Evolutionary conservation across 495 filamentous ascomycete species (phyloP), one percentile per base, ranked within the genome.

Genomic region (Sporormia fimetaria): DNA sequence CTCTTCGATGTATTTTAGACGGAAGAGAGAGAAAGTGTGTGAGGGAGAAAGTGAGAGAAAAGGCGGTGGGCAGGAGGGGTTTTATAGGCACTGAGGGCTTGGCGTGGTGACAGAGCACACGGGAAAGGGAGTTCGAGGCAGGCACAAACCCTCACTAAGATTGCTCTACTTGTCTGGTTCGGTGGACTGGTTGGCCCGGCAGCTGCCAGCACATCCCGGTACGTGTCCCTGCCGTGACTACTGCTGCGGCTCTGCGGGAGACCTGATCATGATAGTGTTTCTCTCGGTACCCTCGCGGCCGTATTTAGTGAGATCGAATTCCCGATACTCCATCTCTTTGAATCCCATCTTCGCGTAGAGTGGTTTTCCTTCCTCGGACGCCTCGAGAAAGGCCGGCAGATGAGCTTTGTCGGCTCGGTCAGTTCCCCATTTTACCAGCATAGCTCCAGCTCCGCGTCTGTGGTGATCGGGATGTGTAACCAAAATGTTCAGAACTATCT

Each of bases 351-450:
- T 24, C 21, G 14, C 40, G 29, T 57, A 57, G 17, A 54, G 23
- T 12, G 37, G 45, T 23, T 27, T 41, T n/a, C 54, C 54, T 11
- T 16, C 28, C n/a, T 42, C 27, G 5, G 50, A 42, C 1, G 54
- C 42, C 17, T 54, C 54, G 16, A 57, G 34, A 35, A 27, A 54
- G 1, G 38, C 10, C n/a, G 49, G 45, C 23, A 57, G 21, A 3
- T 47, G 26, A 0, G 37, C 38, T 21, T 21, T 15, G 30, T 57
- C 54, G 7, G 54, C 54, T 15, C 40, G 29, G 2, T 46, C 41
- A 1, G 49, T 24, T 0, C 50, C 54, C 50, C 51, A 51, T 37
- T 42, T 35, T 3, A 57, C 21, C 12, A 57, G 39, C 27, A 51
- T 31, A 1, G 41, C 33, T 4, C 51, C 54, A 31, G 51, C 54